Evolutionary conservation across 345 rosid species (phyloP), one percentile per base, ranked within the genome.

Genomic region (Euclidium syriacum): DNA sequence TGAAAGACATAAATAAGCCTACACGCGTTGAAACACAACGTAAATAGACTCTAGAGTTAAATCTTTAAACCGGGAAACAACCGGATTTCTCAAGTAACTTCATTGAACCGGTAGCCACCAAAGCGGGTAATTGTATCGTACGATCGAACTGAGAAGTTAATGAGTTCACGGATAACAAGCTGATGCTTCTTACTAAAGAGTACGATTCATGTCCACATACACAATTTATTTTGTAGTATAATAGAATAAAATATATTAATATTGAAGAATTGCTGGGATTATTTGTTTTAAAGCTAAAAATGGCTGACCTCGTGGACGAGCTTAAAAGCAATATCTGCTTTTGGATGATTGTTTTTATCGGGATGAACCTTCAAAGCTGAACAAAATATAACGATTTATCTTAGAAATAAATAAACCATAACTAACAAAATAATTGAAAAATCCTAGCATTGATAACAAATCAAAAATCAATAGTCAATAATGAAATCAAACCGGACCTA

Each of bases 341-440:
- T 80, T 4, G 89, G 96, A 48, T 90, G 96, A 35, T 67, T 75
- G 68, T 94, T 94, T 83, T 94, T 94, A 64, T 94, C 99, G 0
- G 99, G 99, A 62, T 94, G 99, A 77, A 87, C 76, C 70, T 83
- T 95, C 82, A 94, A 65, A 71, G 96, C 99, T 90, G 83, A 62
- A 15, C 15, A 55, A 35, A 32, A 6, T n/a, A 16, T 12, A 43
- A 22, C 49, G 12, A 26, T 17, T 11, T 25, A 20, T 42, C 17
- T 27, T 14, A 51, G 8, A 1, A 19, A 23, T 34, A 1, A 19
- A 23, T 34, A 3, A 0, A 16, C n/a, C 52, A 15, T 2, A 15
- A 5, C 38, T 59, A 42, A n/a, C n/a, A 1, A 59, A 17, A 18
- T 10, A 57, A 14, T 8, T 36, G n/a, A n/a, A 47, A n/a, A 9